These are phyloP conservation scores for Rhizopogon salebrosus DNA, from an alignment of 768 basidiomycete species.

Conservation along the genomic window DNA sequence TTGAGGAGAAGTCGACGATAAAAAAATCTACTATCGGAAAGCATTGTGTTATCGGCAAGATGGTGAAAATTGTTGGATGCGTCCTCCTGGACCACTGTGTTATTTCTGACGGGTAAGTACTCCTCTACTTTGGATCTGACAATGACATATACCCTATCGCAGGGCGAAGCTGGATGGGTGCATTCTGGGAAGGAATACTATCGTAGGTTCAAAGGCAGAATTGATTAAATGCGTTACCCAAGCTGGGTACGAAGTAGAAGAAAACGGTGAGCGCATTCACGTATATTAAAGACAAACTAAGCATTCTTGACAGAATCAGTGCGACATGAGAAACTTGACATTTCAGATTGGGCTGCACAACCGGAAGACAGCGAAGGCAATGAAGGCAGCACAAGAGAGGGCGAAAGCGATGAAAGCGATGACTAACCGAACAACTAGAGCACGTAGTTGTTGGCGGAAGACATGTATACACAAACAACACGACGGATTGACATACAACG, in stretches of 20 bases:
- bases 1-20: conserved; percentile 75
- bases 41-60: conserved; percentile 81
- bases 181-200: conserved; percentile 71
- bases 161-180: conserved; percentile 77
- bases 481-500: too few relatives aligned
- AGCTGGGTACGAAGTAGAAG: conserved; percentile 68
- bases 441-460: neutral
- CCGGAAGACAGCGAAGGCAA: conserved; percentile 20
- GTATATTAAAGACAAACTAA: neutral
- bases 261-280: conserved; percentile 42
- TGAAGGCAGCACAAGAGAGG: conserved; percentile 14
- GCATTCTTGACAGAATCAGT: conserved; percentile 36
- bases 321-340: conserved; percentile 53
- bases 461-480: neutral
- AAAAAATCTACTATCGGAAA: conserved; percentile 77
- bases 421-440: neutral
- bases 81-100: conserved; percentile 87
- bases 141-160: conserved; percentile 2
- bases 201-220: conserved; percentile 65
- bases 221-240: conserved; percentile 67
- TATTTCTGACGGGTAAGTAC: conserved; percentile 71
- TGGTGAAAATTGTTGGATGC: conserved; percentile 78
- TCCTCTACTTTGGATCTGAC: conserved; percentile 4
- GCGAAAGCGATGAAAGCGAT: conserved; percentile 8
- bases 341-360: conserved; percentile 48